These are phyloP conservation scores for Pseudophaeomoniella oleicola DNA, from an alignment of 2,329 filamentous ascomycete genomes.

Conservation along the genomic window DNA sequence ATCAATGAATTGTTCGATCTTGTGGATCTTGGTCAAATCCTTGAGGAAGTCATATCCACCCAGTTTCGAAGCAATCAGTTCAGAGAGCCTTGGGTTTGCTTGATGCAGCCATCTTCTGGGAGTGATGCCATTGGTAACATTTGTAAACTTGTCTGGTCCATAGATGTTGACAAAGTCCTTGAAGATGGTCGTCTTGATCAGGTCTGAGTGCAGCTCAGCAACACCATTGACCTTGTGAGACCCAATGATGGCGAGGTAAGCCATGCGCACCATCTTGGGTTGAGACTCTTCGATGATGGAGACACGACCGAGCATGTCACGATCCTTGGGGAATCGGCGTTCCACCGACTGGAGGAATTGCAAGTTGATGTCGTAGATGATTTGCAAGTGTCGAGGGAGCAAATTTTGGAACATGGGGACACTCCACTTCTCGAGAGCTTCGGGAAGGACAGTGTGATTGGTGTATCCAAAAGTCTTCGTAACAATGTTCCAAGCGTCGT, in stretches of 20 bases:
- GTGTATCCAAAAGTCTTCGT: constrained; percentile 81
- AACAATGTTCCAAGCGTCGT: constrained; percentile 76
- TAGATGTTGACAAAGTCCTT: constrained; percentile 96
- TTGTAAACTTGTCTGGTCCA: constrained; percentile 93
- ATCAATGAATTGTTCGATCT: constrained; percentile 68
- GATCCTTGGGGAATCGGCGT: constrained; percentile 75
- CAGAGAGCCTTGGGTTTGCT: constrained; percentile 83
- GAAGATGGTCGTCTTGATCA: constrained; percentile 99
- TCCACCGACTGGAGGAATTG: constrained; percentile 86
- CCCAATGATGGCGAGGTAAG: constrained; percentile 82
- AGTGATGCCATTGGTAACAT: constrained; percentile 96
- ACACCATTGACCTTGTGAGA: constrained; percentile 99
- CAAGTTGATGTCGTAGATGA: constrained; percentile 97
- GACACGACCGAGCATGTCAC: constrained; percentile 72
- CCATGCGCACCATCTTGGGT: constrained; percentile 98
- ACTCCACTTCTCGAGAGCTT: constrained; percentile 97
- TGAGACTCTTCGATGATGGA: constrained; percentile 96
- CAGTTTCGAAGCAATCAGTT: constrained; percentile 79
- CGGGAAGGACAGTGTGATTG: constrained; percentile 94
- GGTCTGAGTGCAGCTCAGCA: constrained; percentile 89
- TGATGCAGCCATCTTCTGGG: constrained; percentile 94
- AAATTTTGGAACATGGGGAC: constrained; percentile 85
- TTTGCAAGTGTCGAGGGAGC: constrained; percentile 83
- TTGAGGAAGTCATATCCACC: constrained; percentile 76
- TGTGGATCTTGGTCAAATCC: constrained; percentile 73